These are phyloP conservation scores for Chlorella sp. DNA, from an alignment of 139 green algal species.

Conservation along the genomic window DNA sequence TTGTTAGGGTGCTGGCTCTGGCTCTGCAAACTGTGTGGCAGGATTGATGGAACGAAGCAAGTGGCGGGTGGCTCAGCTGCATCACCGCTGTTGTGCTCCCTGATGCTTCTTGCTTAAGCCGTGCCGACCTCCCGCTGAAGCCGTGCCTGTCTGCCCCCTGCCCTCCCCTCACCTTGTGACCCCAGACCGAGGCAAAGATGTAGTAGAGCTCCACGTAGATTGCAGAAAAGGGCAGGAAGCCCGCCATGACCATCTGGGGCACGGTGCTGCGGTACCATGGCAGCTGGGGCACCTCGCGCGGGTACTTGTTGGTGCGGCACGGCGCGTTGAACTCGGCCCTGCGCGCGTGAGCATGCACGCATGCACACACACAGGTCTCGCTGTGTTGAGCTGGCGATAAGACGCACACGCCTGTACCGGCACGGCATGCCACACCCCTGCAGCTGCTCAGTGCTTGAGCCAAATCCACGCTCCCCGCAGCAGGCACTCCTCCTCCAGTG, in stretches of 20 bases:
- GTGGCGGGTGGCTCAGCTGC: background rate
- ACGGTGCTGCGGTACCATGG: slow-evolving; percentile 83
- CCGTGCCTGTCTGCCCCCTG: background rate
- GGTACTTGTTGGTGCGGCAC: slow-evolving; percentile 88
- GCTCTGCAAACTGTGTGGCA: too few relatives aligned
- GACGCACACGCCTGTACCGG: background rate
- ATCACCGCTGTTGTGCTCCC: background rate
- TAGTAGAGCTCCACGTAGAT: slow-evolving; percentile 99
- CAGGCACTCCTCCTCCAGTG: too few relatives aligned
- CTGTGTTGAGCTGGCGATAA: background rate
- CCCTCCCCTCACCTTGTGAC: slow-evolving; percentile 70
- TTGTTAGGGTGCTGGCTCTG: too few relatives aligned
- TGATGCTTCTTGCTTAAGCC: too few relatives aligned
- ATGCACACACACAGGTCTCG: background rate
- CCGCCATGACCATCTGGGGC: slow-evolving; percentile 90
- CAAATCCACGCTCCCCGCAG: too few relatives aligned
- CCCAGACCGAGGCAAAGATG: slow-evolving; percentile 94
- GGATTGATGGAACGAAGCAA: too few relatives aligned
- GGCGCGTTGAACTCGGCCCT: slow-evolving; percentile 48
- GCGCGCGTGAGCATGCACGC: background rate
- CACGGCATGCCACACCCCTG: too few relatives aligned
- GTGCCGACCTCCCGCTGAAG: too few relatives aligned
- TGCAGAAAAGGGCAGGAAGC: slow-evolving; percentile 90
- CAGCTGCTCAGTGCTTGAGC: too few relatives aligned
- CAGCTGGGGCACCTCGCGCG: slow-evolving; percentile 76